A percentile compares a stretch with the other conserved stretches of the same genome.
Evolutionary conservation across 805 yeast species (phyloP).

Genomic region (Lachancea thermotolerans): DNA sequence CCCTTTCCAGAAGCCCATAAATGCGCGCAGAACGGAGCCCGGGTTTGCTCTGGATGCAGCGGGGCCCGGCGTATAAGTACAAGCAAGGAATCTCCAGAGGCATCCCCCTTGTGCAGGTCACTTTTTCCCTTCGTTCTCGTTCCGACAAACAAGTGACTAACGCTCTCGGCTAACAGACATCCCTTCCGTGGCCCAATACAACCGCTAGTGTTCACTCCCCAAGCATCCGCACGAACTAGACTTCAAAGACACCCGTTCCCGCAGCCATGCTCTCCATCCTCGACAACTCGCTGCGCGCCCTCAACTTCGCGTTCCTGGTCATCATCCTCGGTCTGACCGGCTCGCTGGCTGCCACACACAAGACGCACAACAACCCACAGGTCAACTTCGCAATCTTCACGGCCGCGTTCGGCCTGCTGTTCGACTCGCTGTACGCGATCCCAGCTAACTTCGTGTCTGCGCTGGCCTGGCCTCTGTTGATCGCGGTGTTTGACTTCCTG

Average conservation of each 20-base stretch:
- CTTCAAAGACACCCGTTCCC: neutral
- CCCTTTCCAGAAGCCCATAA: neutral
- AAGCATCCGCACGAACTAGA: too few species aligned
- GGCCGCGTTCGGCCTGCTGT: conserved; percentile 76
- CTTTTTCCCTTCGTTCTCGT: too few species aligned
- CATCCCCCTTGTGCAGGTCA: neutral
- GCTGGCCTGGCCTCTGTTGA: conserved; percentile 81
- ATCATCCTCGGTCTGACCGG: conserved; percentile 84
- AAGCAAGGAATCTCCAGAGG: neutral
- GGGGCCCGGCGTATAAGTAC: neutral
- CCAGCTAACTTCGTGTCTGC: conserved; percentile 69
- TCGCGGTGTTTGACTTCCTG: conserved; percentile 73
- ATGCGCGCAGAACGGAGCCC: neutral
- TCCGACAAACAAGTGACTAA: too few species aligned
- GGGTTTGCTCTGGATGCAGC: neutral
- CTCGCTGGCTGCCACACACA: conserved; percentile 70
- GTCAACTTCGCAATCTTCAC: conserved; percentile 87
- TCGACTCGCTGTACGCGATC: conserved; percentile 74
- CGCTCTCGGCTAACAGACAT: neutral
- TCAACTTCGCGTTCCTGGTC: conserved; percentile 69
- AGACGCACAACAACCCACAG: conserved; percentile 49
- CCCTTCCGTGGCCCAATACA: neutral
- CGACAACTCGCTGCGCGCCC: conserved; percentile 66
- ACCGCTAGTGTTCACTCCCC: neutral
- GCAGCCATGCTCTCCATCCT: conserved; percentile 53